Evolutionary conservation across 2,329 filamentous ascomycete species (phyloP), one percentile per base, ranked within the genome.

Genomic region (Botrytis paeoniae): DNA sequence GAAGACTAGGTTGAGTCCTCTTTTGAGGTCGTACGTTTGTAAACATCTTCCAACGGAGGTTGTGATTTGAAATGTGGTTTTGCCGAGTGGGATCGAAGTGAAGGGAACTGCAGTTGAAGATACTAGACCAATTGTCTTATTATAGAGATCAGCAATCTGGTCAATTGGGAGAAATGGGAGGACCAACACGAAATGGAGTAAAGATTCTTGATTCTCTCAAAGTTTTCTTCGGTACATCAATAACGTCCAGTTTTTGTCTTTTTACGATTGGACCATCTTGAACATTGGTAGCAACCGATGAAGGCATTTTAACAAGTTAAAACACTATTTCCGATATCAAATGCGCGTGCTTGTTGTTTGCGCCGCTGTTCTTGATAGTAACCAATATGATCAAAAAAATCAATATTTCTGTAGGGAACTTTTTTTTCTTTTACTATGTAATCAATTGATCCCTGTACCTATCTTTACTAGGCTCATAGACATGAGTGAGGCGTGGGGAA

Each of bases 1-100:
- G 82, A 99, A 99, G 79, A 98, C 90, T 68, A 99, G 89, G 79
- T 97, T 95, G 75, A 99, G 88, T 64, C 95, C 95, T 78, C 91
- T 90, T 82, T 92, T 93, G 75, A 99, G 85, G 81, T 99, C 96
- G 84, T 99, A 99, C 0, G 96, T 99, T 83, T 99, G 96, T 64
- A 99, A 87, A 74, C 92, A 93, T 79, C 91, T 89, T 75, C 95
- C 96, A 75, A 97, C 93, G 0, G 94, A 98, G 43, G 96, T 99
- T 48, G 96, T 98, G 82, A 99, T 94, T 82, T 99, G 96, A 81
- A 97, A 99, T 5, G 94, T 97, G 0, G 93, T 95, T 83, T 97
- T 97, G 73, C 96, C 96, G 25, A 97, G 86, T 0, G 95, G 93
- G 45, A 97, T 88, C 9, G 92, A 92, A 3, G 95, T 95, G 80